Evolutionary conservation across 1,139 yeast genomes (phyloP).

Genomic region (Magnusiomyces tetraspermus): DNA sequence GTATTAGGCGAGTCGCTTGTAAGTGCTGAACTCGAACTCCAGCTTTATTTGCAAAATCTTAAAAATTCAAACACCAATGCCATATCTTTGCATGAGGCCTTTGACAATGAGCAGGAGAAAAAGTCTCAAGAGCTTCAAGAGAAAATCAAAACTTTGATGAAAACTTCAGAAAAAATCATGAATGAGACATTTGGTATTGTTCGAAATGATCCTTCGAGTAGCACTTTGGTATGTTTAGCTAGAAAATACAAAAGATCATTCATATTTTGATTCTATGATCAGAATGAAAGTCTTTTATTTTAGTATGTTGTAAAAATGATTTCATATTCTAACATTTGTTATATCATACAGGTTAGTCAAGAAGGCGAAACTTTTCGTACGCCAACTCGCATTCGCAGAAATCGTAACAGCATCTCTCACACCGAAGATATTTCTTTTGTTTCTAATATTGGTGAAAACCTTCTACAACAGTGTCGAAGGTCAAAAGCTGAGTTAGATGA

Average conservation of each 20-base stretch:
- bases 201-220: not conserved
- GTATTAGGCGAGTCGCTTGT: constrained; percentile 14
- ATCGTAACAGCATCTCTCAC: constrained; percentile 14
- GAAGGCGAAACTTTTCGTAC: not conserved
- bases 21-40: constrained; percentile 14
- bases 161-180: constrained; percentile 22
- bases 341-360: not conserved
- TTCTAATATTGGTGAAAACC: constrained; percentile 71
- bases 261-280: too few relatives aligned
- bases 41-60: constrained; percentile 12
- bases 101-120: constrained; percentile 48
- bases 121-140: constrained; percentile 35
- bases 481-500: constrained; percentile 41
- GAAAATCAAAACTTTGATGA: constrained; percentile 29
- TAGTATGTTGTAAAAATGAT: not conserved
- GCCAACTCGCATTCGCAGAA: constrained; percentile 4
- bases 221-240: not conserved
- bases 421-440: constrained; percentile 63
- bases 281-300: not conserved
- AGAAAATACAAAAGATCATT: too few relatives aligned
- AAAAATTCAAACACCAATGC: not conserved
- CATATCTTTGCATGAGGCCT: constrained; percentile 27
- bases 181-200: not conserved
- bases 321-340: not conserved
- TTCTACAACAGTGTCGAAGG: constrained; percentile 69